Conservation (phyloP, 441 rosid genomes). For the Adansonia madagascariensis region DNA sequence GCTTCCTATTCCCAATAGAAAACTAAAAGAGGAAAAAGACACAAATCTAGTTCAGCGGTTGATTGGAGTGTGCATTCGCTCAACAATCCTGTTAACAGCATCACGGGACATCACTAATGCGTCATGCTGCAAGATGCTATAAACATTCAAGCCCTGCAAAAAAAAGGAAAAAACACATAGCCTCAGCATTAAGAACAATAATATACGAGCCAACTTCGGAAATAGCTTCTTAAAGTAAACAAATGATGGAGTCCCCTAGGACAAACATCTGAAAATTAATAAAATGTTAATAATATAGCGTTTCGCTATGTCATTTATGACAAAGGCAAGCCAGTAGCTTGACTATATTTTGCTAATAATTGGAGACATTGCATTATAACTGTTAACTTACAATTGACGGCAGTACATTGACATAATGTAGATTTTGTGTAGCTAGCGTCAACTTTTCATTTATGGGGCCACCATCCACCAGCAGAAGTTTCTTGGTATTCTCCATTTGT, state of each 20-base stretch:
- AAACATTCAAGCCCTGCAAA: conserved; percentile 86
- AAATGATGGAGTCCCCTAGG: background rate
- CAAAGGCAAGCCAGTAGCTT: background rate
- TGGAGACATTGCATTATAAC: background rate
- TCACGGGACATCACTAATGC: conserved; percentile 90
- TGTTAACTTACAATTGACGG: conserved; percentile 81
- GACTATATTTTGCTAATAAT: background rate
- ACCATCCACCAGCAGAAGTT: conserved; percentile 83
- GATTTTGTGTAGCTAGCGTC: conserved; percentile 84
- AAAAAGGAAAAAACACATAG: background rate
- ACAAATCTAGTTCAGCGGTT: conserved; percentile 52
- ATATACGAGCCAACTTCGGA: background rate
- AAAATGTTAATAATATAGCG: background rate
- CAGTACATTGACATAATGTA: conserved; percentile 76
- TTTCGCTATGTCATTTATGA: background rate
- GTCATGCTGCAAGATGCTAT: conserved; percentile 88
- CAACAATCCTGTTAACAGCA: conserved; percentile 83
- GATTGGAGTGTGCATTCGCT: conserved; percentile 88
- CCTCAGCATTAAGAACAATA: background rate
- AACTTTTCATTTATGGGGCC: conserved; percentile 79
- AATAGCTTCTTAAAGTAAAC: background rate
- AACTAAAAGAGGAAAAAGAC: background rate
- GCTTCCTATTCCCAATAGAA: conserved; percentile 15
- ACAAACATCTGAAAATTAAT: background rate
- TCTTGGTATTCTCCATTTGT: conserved; percentile 81